Percentiles rank a stretch among this genome's conserved stretches.
These are phyloP conservation scores for Rhynchospora breviuscula DNA, from an alignment of 176 grass and related monocot species.

Conservation along the genomic window DNA sequence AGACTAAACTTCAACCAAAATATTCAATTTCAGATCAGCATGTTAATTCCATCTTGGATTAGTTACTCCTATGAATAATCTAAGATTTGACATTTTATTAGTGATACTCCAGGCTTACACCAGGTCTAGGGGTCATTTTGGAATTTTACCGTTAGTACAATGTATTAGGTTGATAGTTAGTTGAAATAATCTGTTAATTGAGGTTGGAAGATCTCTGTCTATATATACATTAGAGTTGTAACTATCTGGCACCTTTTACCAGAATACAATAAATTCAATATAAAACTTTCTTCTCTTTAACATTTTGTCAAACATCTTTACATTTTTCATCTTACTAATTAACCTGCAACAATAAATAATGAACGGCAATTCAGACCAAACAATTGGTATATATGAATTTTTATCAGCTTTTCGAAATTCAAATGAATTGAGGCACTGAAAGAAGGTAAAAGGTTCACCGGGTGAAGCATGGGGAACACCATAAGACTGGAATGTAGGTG, in stretches of 20 bases:
- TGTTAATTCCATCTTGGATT: neutral
- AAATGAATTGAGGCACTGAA: constrained; percentile 12
- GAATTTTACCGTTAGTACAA: too few relatives aligned
- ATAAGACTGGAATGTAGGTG: constrained; percentile 84
- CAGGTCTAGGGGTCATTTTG: too few relatives aligned
- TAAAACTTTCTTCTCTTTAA: too few relatives aligned
- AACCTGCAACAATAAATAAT: neutral
- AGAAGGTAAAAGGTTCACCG: constrained; percentile 29
- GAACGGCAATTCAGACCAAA: neutral
- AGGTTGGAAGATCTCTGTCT: too few relatives aligned
- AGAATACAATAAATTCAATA: too few relatives aligned
- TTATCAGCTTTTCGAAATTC: neutral
- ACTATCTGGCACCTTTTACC: too few relatives aligned
- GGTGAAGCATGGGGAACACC: constrained; percentile 69
- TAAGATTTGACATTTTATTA: neutral
- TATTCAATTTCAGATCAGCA: neutral
- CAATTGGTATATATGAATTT: neutral
- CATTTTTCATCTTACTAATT: too few relatives aligned
- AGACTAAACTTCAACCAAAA: neutral
- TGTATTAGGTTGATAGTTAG: too few relatives aligned
- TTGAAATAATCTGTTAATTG: too few relatives aligned
- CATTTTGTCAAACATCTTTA: too few relatives aligned
- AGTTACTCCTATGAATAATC: neutral
- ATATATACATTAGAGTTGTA: too few relatives aligned
- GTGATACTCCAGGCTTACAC: too few relatives aligned